Percentiles rank a stretch among this genome's conserved stretches.
Conservation (phyloP, 257 asterid species). For the Solanum habrochaites region DNA sequence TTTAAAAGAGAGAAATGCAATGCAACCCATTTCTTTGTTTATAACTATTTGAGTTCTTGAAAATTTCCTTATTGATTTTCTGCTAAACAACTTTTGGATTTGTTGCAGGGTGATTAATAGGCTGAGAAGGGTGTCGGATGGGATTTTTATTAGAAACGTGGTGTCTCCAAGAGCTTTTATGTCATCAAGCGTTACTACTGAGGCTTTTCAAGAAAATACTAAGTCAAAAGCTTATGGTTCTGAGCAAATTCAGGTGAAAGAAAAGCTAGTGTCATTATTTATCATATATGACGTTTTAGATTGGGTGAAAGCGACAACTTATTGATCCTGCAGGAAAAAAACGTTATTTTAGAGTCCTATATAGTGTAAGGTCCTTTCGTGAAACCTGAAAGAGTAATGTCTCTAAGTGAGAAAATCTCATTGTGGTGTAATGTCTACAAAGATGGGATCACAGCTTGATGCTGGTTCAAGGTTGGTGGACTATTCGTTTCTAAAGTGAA, state of each 20-base stretch:
- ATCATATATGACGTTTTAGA: background rate
- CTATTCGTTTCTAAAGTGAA: background rate
- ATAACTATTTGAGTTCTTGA: background rate
- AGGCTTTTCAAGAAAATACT: constrained; percentile 42
- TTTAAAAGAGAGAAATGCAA: background rate
- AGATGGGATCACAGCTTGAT: background rate
- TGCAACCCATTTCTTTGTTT: background rate
- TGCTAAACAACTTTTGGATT: background rate
- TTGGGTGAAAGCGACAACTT: background rate
- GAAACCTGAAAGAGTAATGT: background rate
- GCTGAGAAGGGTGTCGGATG: constrained; percentile 28
- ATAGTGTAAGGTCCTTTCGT: background rate
- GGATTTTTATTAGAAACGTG: constrained; percentile 24
- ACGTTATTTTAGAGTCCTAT: background rate
- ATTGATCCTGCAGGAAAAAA: background rate
- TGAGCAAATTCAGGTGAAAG: constrained; percentile 87
- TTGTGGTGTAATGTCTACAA: background rate
- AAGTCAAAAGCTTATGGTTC: constrained; percentile 74
- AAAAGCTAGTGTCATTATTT: background rate
- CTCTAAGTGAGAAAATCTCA: background rate
- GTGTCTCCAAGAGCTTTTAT: constrained; percentile 57
- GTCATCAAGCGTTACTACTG: constrained; percentile 57
- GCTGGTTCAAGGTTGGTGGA: background rate
- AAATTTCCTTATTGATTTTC: background rate
- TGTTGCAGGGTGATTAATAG: constrained; percentile 41